A percentile compares a stretch with the other conserved stretches of the same genome.
Conservation (phyloP, 2,329 filamentous ascomycete genomes). For the Calonectria leucothoes region DNA sequence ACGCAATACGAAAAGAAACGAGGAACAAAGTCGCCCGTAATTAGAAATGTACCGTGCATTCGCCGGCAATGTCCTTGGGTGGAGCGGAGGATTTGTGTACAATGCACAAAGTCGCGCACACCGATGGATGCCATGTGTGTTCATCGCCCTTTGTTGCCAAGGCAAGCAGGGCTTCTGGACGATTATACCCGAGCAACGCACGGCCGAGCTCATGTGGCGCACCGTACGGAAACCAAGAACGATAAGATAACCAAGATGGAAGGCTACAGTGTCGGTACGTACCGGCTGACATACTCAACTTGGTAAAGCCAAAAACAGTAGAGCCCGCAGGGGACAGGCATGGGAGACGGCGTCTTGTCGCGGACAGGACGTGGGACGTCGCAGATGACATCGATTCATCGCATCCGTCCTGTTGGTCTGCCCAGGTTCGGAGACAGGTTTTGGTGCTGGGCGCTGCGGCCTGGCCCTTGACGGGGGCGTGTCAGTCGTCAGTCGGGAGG, state of each 20-base stretch:
- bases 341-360: constrained; percentile 10
- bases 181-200: constrained; percentile 17
- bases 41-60: constrained; percentile 2
- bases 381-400: constrained; percentile 23
- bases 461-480: constrained; percentile 12
- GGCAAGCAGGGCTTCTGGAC: constrained; percentile 17
- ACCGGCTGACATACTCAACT: constrained; percentile 11
- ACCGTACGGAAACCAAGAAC: constrained; percentile 1
- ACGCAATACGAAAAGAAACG: constrained; percentile 2
- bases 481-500: neutral
- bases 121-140: constrained; percentile 9
- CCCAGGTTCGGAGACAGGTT: constrained; percentile 8
- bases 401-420: constrained; percentile 17
- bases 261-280: constrained; percentile 19
- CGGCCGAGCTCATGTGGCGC: constrained; percentile 16
- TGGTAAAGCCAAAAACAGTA: constrained; percentile 9
- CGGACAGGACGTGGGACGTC: constrained; percentile 3
- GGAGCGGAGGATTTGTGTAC: constrained; percentile 18
- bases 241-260: constrained; percentile 10
- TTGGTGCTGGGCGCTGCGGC: constrained; percentile 3
- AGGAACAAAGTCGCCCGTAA: neutral
- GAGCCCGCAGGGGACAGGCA: constrained; percentile 4
- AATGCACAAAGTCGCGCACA: constrained; percentile 22
- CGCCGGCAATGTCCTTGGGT: neutral
- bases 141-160: constrained; percentile 7